Evolutionary conservation across 768 basidiomycete species (phyloP).

Genomic region (Crepidotus variabilis): DNA sequence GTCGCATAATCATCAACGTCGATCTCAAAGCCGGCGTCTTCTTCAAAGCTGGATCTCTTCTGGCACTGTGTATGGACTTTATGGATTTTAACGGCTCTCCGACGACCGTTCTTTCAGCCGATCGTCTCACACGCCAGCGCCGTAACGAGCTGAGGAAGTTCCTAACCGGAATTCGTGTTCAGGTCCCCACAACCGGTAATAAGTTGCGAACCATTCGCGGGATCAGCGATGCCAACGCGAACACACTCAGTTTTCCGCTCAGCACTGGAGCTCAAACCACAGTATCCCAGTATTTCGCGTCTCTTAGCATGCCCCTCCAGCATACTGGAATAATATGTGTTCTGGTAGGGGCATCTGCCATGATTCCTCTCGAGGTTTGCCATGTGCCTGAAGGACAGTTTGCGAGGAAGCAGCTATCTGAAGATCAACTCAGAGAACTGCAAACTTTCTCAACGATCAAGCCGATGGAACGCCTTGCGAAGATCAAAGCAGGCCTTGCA

Average conservation of each 20-base stretch:
- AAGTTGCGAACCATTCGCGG: slow-evolving; percentile 50
- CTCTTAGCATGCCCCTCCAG: slow-evolving; percentile 27
- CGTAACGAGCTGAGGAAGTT: slow-evolving; percentile 38
- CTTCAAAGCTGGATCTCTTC: slow-evolving; percentile 62
- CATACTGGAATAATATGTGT: slow-evolving; percentile 52
- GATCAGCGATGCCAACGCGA: slow-evolving; percentile 47
- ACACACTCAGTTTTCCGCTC: slow-evolving; percentile 41
- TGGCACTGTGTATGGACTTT: slow-evolving; percentile 56
- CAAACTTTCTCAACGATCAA: slow-evolving; percentile 65
- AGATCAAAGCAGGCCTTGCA: slow-evolving; percentile 49
- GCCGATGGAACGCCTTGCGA: slow-evolving; percentile 51
- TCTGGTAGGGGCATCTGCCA: slow-evolving; percentile 58
- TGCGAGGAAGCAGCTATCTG: slow-evolving; percentile 55
- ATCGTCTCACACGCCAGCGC: slow-evolving; percentile 46
- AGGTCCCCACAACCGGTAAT: slow-evolving; percentile 20
- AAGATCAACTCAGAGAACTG: slow-evolving; percentile 59
- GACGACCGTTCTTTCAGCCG: slow-evolving; percentile 20
- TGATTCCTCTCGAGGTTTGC: slow-evolving; percentile 69
- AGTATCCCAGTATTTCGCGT: slow-evolving; percentile 35
- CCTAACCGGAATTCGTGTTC: slow-evolving; percentile 30
- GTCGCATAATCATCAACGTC: slow-evolving; percentile 65
- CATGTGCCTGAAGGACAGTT: slow-evolving; percentile 61
- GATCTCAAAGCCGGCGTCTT: slow-evolving; percentile 77
- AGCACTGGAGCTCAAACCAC: slow-evolving; percentile 42
- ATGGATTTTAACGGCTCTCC: slow-evolving; percentile 21